Conservation (phyloP, 805 yeast species). For the Candida taoyuanica region DNA sequence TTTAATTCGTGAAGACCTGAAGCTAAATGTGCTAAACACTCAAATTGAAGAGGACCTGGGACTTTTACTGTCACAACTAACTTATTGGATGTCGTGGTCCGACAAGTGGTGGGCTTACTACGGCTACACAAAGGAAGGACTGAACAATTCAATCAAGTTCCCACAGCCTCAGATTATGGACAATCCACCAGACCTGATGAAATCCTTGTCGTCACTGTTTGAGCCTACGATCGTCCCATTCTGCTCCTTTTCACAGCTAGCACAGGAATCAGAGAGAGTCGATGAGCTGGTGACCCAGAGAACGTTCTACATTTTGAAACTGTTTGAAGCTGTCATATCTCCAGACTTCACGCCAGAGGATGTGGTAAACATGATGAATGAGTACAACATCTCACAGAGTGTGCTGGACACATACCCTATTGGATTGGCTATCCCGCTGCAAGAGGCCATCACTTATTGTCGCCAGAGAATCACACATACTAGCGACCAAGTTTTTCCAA, state of each 20-base stretch:
- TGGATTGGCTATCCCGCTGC: slow-evolving; percentile 65
- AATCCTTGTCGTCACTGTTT: slow-evolving; percentile 50
- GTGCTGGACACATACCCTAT: slow-evolving; percentile 68
- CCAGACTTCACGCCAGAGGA: slow-evolving; percentile 46
- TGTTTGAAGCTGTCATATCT: slow-evolving; percentile 61
- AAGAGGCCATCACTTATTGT: slow-evolving; percentile 56
- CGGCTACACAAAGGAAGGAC: slow-evolving; percentile 26
- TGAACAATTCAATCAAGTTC: slow-evolving; percentile 40
- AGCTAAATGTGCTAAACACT: slow-evolving; percentile 46
- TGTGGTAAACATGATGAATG: slow-evolving; percentile 58
- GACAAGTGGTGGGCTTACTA: slow-evolving; percentile 60
- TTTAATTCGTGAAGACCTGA: slow-evolving; percentile 69
- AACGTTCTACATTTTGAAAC: slow-evolving; percentile 50
- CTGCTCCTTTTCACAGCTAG: slow-evolving; percentile 60
- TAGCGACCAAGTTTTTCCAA: slow-evolving; percentile 38
- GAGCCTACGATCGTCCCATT: slow-evolving; percentile 44
- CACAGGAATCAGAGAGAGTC: slow-evolving; percentile 54
- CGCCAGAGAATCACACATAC: slow-evolving; percentile 45
- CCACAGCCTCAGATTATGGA: slow-evolving; percentile 33
- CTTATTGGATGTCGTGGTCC: slow-evolving; percentile 73
- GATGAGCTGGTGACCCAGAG: slow-evolving; percentile 64
- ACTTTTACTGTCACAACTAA: slow-evolving; percentile 52
- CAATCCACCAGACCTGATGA: slow-evolving; percentile 56
- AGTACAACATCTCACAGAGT: slow-evolving; percentile 44
- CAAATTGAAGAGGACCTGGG: slow-evolving; percentile 40